phyloP scores from a whole-genome alignment of 305 asterid species.

The Fraxinus xanthoxyloides region DNA sequence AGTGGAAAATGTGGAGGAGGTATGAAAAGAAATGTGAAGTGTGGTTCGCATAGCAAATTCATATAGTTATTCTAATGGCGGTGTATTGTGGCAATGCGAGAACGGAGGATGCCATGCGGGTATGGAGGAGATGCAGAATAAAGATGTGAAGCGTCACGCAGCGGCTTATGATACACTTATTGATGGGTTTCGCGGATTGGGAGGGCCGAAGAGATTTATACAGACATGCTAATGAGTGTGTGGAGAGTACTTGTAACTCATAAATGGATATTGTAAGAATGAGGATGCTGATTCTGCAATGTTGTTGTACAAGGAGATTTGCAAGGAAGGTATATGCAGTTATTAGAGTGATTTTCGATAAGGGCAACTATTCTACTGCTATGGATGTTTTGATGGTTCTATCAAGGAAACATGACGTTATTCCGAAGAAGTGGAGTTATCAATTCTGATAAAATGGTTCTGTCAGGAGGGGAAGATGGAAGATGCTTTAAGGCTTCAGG shows the following conservation, averaged over 20 bases:
- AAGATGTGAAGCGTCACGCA: constrained; percentile 44
- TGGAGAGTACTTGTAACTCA: constrained; percentile 54
- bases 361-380: constrained; percentile 40
- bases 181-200: constrained; percentile 61
- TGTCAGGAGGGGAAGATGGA: constrained; percentile 59
- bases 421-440: constrained; percentile 48
- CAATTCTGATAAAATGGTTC: constrained; percentile 47
- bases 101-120: constrained; percentile 49
- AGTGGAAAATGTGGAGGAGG: constrained; percentile 59
- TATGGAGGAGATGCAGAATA: constrained; percentile 50
- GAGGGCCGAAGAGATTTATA: constrained; percentile 63
- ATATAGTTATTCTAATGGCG: constrained; percentile 62
- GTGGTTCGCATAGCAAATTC: constrained; percentile 49
- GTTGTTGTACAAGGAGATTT: constrained; percentile 57
- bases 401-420: constrained; percentile 38
- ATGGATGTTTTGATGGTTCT: constrained; percentile 35
- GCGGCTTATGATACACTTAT: constrained; percentile 61
- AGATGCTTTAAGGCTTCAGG: constrained; percentile 69
- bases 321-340: constrained; percentile 49
- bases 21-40: constrained; percentile 58
- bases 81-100: constrained; percentile 45
- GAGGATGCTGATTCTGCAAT: constrained; percentile 47
- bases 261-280: constrained; percentile 55
- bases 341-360: constrained; percentile 46
- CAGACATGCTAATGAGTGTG: constrained; percentile 61